Evolutionary conservation across 2,329 filamentous ascomycete species (phyloP), one percentile per base, ranked within the genome.

Genomic region (Trichoderma endophyticum): DNA sequence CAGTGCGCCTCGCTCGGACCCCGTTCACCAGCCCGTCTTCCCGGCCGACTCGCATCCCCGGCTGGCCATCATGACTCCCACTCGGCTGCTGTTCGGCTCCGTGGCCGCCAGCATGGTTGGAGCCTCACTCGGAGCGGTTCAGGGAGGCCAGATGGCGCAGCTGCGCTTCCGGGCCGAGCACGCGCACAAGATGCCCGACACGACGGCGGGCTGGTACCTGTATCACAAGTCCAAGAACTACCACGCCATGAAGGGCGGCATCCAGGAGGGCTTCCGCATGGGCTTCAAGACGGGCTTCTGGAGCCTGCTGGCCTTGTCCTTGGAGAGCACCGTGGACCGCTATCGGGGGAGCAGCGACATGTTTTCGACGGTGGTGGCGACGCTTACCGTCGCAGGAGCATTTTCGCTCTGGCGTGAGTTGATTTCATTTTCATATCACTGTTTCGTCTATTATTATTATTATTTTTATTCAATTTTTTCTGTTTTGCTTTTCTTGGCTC

Each of bases 161-260:
- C 86, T 97, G 72, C 92, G 92, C 51, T 99, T 98, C 84, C 92
- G 95, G 70, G 96, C 96, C 73, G 96, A 99, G 83, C 97, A 99
- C 79, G 94, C 96, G 1, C 96, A 99, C 85, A 93, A 95, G 75
- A 90, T 98, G 74, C 96, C 96, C 24, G 90, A 89, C 4, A 91
- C 91, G 1, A 91, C 93, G 30, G 89, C 91, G 2, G 95, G 94
- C 21, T 99, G 96, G 96, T 99, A 95, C 80, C 88, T 98, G n/a
- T 99, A 99, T 82, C 95, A 98, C 85, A 98, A 98, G 83, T 93
- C 90, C 80, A 98, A 98, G 82, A 98, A 97, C 82, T 98, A 99
- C 84, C 90, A 94, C 77, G 88, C 92, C 66, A 91, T 93, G 77
- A 87, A 92, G 26, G 93, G 92, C 6, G 95, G 92, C 0, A 84